A percentile compares a stretch with the other conserved stretches of the same genome.
These are phyloP conservation scores for Mimosa pudica DNA, from an alignment of 306 rosid genomes.

Conservation along the genomic window DNA sequence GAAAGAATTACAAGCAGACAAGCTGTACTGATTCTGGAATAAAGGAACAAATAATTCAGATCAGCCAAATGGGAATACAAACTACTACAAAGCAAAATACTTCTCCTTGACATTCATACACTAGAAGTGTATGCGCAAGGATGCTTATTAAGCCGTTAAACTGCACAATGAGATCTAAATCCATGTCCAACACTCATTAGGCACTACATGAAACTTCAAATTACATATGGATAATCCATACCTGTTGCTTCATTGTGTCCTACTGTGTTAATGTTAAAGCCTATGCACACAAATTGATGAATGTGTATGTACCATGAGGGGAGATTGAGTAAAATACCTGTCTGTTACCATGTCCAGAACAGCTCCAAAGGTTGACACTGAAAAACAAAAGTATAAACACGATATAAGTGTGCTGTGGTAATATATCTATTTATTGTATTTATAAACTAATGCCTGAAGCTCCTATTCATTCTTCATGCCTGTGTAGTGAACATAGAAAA, in stretches of 20 bases:
- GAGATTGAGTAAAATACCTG: constrained; percentile 55
- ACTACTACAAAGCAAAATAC: constrained; percentile 19
- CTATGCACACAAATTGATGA: not conserved
- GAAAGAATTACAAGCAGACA: constrained; percentile 92
- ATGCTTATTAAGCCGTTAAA: not conserved
- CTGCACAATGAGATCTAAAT: not conserved
- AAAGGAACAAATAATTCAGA: constrained; percentile 41
- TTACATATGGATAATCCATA: not conserved
- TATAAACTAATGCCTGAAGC: constrained; percentile 22
- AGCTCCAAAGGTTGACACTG: constrained; percentile 98
- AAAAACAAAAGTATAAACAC: constrained; percentile 38
- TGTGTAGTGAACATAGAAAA: not conserved
- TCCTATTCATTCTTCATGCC: not conserved
- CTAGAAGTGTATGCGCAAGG: not conserved
- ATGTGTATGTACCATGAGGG: not conserved
- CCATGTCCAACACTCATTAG: not conserved
- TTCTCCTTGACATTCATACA: constrained; percentile 24
- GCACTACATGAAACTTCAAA: not conserved
- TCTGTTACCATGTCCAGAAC: constrained; percentile 99
- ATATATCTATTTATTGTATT: constrained; percentile 13
- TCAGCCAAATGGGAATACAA: constrained; percentile 26
- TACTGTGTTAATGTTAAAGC: not conserved
- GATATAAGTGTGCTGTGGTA: constrained; percentile 22
- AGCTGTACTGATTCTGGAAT: constrained; percentile 93
- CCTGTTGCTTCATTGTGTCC: not conserved